Evolutionary conservation across 2,329 filamentous ascomycete species (phyloP).

Genomic region (Colletotrichum nymphaeae): DNA sequence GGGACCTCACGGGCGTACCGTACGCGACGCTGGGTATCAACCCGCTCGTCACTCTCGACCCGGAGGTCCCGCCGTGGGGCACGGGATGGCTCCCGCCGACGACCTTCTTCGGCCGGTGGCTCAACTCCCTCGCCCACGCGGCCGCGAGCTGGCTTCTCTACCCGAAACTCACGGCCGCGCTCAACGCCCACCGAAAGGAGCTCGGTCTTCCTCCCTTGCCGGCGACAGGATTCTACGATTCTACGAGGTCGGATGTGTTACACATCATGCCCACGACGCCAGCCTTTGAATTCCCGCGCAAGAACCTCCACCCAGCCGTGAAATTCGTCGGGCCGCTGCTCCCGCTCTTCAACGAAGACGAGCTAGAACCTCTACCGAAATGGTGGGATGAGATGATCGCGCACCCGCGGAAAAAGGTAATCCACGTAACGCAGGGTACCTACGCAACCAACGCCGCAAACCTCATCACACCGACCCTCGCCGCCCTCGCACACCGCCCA

Average conservation of each 20-base stretch:
- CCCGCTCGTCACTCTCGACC: slow-evolving; percentile 21
- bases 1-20: neutral
- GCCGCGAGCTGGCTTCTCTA: slow-evolving; percentile 1
- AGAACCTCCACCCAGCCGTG: slow-evolving; percentile 25
- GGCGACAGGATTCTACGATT: slow-evolving; percentile 15
- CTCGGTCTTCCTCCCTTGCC: slow-evolving; percentile 2
- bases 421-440: slow-evolving; percentile 39
- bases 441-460: slow-evolving; percentile 28
- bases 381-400: slow-evolving; percentile 41
- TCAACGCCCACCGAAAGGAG: neutral
- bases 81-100: neutral
- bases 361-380: neutral
- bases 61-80: slow-evolving; percentile 23
- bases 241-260: slow-evolving; percentile 3
- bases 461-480: slow-evolving; percentile 35
- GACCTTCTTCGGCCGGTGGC: slow-evolving; percentile 7
- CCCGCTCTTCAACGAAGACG: neutral
- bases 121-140: slow-evolving; percentile 2
- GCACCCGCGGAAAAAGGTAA: slow-evolving; percentile 35
- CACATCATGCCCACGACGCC: slow-evolving; percentile 28
- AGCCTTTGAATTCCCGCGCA: slow-evolving; percentile 38
- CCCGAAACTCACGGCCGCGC: slow-evolving; percentile 6
- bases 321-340: slow-evolving; percentile 32
- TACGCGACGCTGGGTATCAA: slow-evolving; percentile 27
- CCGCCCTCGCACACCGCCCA: neutral